phyloP scores from a whole-genome alignment of 2,329 filamentous ascomycete genomes.

The Anthostomella pinea region DNA sequence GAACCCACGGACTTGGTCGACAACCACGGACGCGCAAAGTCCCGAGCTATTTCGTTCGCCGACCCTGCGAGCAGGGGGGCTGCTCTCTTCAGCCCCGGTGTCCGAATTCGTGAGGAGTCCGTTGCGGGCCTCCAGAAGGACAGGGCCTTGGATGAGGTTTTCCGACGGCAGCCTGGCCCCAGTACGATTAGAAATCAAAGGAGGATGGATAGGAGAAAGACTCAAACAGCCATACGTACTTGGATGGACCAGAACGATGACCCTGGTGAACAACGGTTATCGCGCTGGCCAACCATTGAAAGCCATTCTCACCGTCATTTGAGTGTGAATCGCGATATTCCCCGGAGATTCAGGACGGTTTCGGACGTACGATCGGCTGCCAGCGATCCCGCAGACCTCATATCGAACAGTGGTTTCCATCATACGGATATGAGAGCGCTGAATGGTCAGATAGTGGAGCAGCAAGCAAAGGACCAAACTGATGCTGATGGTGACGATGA shows the following conservation, averaged over 20 bases:
- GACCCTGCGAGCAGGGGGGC: conserved; percentile 55
- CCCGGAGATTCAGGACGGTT: conserved; percentile 46
- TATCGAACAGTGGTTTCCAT: conserved; percentile 42
- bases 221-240: conserved; percentile 76
- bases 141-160: conserved; percentile 85
- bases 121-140: conserved; percentile 88
- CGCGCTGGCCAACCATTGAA: conserved; percentile 50
- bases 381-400: conserved; percentile 62
- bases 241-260: conserved; percentile 80
- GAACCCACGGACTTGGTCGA: conserved; percentile 87
- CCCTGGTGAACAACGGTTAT: conserved; percentile 42
- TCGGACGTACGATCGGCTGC: conserved; percentile 59
- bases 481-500: conserved; percentile 91
- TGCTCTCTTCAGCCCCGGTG: conserved; percentile 70
- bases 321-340: conserved; percentile 48
- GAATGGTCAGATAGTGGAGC: conserved; percentile 41
- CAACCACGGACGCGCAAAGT: conserved; percentile 52
- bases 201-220: conserved; percentile 66
- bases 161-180: conserved; percentile 68
- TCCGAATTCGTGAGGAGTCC: conserved; percentile 78
- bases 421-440: conserved; percentile 26
- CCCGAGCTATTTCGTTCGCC: conserved; percentile 53
- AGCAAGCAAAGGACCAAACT: conserved; percentile 59
- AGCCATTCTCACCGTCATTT: conserved; percentile 51
- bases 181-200: conserved; percentile 58